phyloP scores from a whole-genome alignment of 2,329 filamentous ascomycete species.

The Penicillium sp. region DNA sequence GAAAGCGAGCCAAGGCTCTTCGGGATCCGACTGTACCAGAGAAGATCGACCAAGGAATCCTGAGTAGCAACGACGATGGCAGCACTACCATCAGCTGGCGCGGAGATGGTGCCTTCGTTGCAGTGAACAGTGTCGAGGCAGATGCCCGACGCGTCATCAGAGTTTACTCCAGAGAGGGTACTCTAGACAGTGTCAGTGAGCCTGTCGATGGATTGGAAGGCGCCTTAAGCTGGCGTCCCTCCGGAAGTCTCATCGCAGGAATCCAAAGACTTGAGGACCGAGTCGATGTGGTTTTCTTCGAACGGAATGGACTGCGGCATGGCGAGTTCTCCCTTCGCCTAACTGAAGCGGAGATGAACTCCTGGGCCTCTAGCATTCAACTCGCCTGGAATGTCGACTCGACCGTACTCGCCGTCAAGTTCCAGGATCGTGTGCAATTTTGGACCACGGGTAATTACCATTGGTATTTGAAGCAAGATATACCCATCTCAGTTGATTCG shows the following conservation, averaged over 20 bases:
- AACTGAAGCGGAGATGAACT: constrained; percentile 59
- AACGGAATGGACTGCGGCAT: constrained; percentile 95
- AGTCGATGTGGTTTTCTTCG: constrained; percentile 91
- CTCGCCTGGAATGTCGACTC: constrained; percentile 92
- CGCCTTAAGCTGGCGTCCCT: constrained; percentile 85
- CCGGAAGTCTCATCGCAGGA: constrained; percentile 86
- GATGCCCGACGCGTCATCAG: constrained; percentile 75
- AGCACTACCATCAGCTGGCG: constrained; percentile 82
- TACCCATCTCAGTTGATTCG: constrained; percentile 50
- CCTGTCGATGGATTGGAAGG: constrained; percentile 90
- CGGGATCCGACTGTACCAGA: constrained; percentile 94
- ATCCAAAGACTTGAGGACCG: constrained; percentile 70
- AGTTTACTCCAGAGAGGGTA: constrained; percentile 86
- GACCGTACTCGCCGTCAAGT: constrained; percentile 79
- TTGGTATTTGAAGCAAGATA: constrained; percentile 95
- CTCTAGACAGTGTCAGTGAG: constrained; percentile 90
- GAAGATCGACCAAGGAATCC: constrained; percentile 78
- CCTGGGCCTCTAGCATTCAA: constrained; percentile 60
- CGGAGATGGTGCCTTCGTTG: constrained; percentile 88
- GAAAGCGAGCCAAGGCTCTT: constrained; percentile 80
- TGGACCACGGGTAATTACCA: constrained; percentile 99
- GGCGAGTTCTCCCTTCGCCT: constrained; percentile 84
- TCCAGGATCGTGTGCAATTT: constrained; percentile 75
- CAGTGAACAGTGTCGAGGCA: constrained; percentile 76
- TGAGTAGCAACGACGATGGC: constrained; percentile 74